Base-by-base conservation (phyloP, 176 grass and related monocot species). In the Zizania latifolia region DNA sequence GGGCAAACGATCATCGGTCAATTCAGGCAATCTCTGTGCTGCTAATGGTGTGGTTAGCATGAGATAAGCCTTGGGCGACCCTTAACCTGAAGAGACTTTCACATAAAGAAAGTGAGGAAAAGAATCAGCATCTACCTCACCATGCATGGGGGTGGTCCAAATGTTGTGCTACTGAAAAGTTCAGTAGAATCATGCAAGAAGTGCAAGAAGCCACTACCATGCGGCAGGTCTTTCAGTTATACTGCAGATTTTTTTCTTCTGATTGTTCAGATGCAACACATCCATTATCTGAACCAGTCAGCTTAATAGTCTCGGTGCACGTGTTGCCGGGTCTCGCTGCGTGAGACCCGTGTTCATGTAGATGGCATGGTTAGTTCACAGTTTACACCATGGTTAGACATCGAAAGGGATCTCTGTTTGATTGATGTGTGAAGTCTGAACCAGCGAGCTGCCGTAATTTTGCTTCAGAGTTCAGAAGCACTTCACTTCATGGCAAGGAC, bases 31-130 rank as follows among this genome's bases (percentile, higher is more conserved):
- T 45, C 0, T 4, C n/a, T 8, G 48, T 21, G 56, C 13, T 33
- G 36, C 32, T 60, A 86, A 40, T 21, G 45, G n/a, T 44, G 34
- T 22, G 16, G 23, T 73, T 78, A 48, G 24, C 29, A 65, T 38
- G 23, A 29, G 21, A 58, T 39, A 31, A 77, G 38, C 39, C 24
- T 40, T 60, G 67, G 16, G 46, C 38, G 59, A 65, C 5, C 17
- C 17, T 68, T 24, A 7, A 14, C 38, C 39, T 35, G 48, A 21
- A 21, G 46, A 51, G 17, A 72, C 38, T 77, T 72, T 41, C 46
- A 81, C 77, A 70, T 78, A 77, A 77, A 81, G 31, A 71, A 81
- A 81, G 65, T 39, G 82, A 51, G 16, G 41, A 72, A 84, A 12
- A 13, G 36, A 67, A 77, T 43, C 51, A 19, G 72, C 57, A 62